Base-by-base conservation (phyloP, 192 early-diverging fungal species). In the Linnemannia elongata region DNA sequence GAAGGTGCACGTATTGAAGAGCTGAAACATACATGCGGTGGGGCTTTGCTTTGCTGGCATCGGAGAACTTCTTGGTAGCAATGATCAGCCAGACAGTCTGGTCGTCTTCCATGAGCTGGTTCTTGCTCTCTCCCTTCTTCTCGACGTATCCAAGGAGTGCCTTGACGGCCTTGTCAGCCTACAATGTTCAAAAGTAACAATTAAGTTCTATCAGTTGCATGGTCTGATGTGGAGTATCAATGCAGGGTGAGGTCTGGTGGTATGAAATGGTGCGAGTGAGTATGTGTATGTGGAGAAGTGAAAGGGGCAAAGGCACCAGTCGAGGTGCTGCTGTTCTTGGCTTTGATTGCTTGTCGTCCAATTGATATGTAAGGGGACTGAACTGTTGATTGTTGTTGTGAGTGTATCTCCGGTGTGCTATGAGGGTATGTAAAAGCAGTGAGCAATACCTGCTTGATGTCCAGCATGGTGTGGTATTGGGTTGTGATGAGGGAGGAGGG, bases 21-120 rank as follows among this genome's bases (percentile, higher is more conserved):
- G n/a, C 27, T 57, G 45, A 60, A 36, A 75, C 82, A 38, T 89
- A 95, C 94, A 97, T 95, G 78, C 92, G 89, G 66, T 89, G 88
- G 39, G 96, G 96, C 88, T 94, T 95, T 69, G 93, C 85, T 63
- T 88, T 93, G 70, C 75, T 70, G 68, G 82, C 90, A 49, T 91
- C 88, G 4, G 94, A 92, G 81, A 96, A 89, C 88, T 91, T 94
- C 90, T 95, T 96, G 70, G 93, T 92, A 35, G 93, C 89, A 36
- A 97, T 82, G 22, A 95, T 88, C 74, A 97, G 78, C 80, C 92
- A 93, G 27, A 96, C 89, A 41, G 47, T 24, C 80, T 95, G 85
- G 52, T 81, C 85, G 4, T 87, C 85, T 44, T 93, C 93, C 18
- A 88, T 83, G 36, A 94, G 88, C 82, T 94, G 84, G 39, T 90